Evolutionary conservation across 176 grass and related monocot genomes (phyloP).

Genomic region (Avena insularis): DNA sequence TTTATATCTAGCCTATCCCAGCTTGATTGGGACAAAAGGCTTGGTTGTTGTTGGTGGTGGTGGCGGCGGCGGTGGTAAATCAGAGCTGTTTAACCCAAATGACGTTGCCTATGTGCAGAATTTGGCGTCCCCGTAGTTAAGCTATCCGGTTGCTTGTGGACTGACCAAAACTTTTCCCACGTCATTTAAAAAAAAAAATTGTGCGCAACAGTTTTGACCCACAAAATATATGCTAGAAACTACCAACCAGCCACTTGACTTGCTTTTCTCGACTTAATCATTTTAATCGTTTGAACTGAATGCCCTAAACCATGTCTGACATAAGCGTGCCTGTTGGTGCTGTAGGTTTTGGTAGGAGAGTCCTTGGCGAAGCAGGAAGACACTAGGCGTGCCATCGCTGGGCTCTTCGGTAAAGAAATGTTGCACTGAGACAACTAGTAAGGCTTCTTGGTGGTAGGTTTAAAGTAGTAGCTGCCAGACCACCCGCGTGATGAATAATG

Average conservation of each 20-base stretch:
- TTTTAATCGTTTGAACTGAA: too few species aligned
- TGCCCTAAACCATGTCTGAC: too few species aligned
- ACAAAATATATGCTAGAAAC: background rate
- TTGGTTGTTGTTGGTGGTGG: too few species aligned
- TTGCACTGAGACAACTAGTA: slow-evolving; percentile 35
- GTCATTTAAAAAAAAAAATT: too few species aligned
- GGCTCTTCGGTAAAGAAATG: slow-evolving; percentile 57
- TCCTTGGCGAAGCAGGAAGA: slow-evolving; percentile 87
- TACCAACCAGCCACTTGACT: too few species aligned
- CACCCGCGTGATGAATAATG: too few species aligned
- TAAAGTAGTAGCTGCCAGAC: background rate
- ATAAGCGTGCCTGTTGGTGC: background rate
- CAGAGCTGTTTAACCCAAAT: slow-evolving; percentile 71
- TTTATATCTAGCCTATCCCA: too few species aligned
- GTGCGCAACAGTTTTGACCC: too few species aligned
- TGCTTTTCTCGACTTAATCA: too few species aligned
- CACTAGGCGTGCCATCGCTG: slow-evolving; percentile 73
- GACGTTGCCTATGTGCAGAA: slow-evolving; percentile 88
- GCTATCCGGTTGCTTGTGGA: slow-evolving; percentile 20
- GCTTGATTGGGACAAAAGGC: too few species aligned
- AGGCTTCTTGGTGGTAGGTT: background rate
- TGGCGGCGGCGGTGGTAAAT: too few species aligned
- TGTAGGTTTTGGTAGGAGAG: slow-evolving; percentile 91
- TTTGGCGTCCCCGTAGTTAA: slow-evolving; percentile 79
- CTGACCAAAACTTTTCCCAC: background rate